A percentile compares a stretch with the other conserved stretches of the same genome.
These are phyloP conservation scores for Starmera pachycereana DNA, from an alignment of 805 yeast species.

Conservation along the genomic window DNA sequence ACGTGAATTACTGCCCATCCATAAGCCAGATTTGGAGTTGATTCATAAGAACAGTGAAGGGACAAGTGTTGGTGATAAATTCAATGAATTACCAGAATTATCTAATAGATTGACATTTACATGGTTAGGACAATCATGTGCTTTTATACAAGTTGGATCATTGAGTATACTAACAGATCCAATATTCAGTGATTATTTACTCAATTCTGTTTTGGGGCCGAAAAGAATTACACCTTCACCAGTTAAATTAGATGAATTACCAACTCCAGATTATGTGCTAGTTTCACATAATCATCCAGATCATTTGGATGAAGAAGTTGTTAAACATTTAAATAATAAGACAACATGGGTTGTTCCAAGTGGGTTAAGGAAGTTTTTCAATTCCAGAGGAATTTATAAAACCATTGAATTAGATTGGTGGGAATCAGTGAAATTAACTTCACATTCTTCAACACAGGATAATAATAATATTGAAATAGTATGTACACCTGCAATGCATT, in stretches of 20 bases:
- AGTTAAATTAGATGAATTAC: slow-evolving; percentile 49
- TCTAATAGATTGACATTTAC: slow-evolving; percentile 53
- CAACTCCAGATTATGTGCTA: slow-evolving; percentile 58
- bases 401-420: slow-evolving; percentile 88
- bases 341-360: slow-evolving; percentile 81
- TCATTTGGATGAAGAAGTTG: slow-evolving; percentile 65
- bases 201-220: slow-evolving; percentile 65
- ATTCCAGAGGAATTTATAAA: slow-evolving; percentile 46
- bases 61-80: slow-evolving; percentile 1
- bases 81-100: slow-evolving; percentile 24
- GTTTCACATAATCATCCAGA: slow-evolving; percentile 96
- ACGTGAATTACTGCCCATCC: slow-evolving; percentile 46
- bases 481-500: slow-evolving; percentile 92
- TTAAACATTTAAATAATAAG: slow-evolving; percentile 41
- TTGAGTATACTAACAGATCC: slow-evolving; percentile 85
- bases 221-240: slow-evolving; percentile 77
- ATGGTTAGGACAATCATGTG: slow-evolving; percentile 93
- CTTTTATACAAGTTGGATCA: slow-evolving; percentile 51
- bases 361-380: slow-evolving; percentile 58
- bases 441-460: too few species aligned
- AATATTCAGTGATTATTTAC: slow-evolving; percentile 53
- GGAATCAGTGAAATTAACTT: slow-evolving; percentile 45
- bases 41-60: slow-evolving; percentile 8
- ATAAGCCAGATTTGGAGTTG: slow-evolving; percentile 34
- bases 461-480: slow-evolving; percentile 60